Conservation (phyloP, 2,329 filamentous ascomycete species). For the Colletotrichum simmondsii region DNA sequence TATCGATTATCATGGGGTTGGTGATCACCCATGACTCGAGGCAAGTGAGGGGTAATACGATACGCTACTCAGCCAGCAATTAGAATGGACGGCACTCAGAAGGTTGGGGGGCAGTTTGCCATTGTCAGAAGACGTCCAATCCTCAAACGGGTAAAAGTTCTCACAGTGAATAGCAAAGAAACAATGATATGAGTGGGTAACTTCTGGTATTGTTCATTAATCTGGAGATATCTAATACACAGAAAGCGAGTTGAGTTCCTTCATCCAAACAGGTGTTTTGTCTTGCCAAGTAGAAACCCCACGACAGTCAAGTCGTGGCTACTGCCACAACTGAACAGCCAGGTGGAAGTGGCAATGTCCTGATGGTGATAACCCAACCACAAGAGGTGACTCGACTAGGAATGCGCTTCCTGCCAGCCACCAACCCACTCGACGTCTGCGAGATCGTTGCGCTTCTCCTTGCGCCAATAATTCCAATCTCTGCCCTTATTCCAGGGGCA, state of each 20-base stretch:
- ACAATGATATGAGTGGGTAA: slow-evolving; percentile 68
- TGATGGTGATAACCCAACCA: slow-evolving; percentile 61
- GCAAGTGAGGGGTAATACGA: slow-evolving; percentile 5
- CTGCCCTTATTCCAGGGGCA: slow-evolving; percentile 68
- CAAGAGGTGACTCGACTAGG: slow-evolving; percentile 64
- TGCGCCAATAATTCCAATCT: slow-evolving; percentile 70
- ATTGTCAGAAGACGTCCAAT: neutral
- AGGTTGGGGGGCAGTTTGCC: too few species aligned
- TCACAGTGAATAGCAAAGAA: neutral
- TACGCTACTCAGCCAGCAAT: neutral
- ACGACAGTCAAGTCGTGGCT: neutral
- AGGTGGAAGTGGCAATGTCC: neutral
- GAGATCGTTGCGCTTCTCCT: slow-evolving; percentile 73
- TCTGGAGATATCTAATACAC: slow-evolving; percentile 67
- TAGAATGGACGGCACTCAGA: neutral
- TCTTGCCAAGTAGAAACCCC: neutral
- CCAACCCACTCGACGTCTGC: slow-evolving; percentile 95
- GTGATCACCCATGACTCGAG: neutral
- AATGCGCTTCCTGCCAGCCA: slow-evolving; percentile 77
- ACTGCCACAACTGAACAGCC: neutral
- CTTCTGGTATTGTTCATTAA: slow-evolving; percentile 70
- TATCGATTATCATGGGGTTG: neutral
- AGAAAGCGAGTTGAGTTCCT: slow-evolving; percentile 70
- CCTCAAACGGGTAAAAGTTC: neutral
- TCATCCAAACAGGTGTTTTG: slow-evolving; percentile 40